Base-by-base conservation (phyloP, 768 basidiomycete genomes). In the Hemileccinum impolitum region DNA sequence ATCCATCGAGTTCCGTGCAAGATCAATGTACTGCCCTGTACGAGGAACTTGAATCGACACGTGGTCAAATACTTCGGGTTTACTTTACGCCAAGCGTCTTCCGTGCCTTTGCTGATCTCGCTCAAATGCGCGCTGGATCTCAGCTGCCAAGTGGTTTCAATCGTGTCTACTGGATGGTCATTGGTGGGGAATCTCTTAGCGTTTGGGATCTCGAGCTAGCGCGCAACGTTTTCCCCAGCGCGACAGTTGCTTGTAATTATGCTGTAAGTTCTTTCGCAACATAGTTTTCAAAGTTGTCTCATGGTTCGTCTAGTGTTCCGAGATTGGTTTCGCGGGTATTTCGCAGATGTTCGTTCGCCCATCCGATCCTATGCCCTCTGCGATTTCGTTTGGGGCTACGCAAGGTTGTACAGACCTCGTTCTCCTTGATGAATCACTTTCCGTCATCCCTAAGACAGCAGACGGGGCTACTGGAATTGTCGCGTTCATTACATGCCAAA, bases 161-260 rank as follows among this genome's bases (percentile, higher is more conserved):
- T 11, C 60, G 64, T 21, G 39, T 65, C 18, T 65, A 66, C 47
- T 66, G 65, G 64, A 66, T 66, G 64, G 60, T 66, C 19, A 66
- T 65, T n/a, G 58, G 65, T 12, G 65, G 65, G 3, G 62, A 65
- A 55, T 64, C 59, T 8, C 54, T 64, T 39, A 60, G 56, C 17
- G 30, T 52, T 34, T 51, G 50, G 23, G 64, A 65, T 43, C 52
- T 65, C 38, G 59, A 66, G 30, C 45, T 65, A 34, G 65, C 65
- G 7, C 55, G 60, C 12, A 21, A 26, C 3, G 19, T 51, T 30
- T 66, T 65, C 55, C 64, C 64, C 0, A 48, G 28, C 8, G 56
- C 63, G 15, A 66, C 62, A 5, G 57, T 65, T 26, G 62, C 64
- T 6, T 65, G 64, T 55, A 66, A 66, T 43, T 65, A 66, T 13